These are phyloP conservation scores for Ophiostoma quercus DNA, from an alignment of 2,329 filamentous ascomycete species.

Conservation along the genomic window DNA sequence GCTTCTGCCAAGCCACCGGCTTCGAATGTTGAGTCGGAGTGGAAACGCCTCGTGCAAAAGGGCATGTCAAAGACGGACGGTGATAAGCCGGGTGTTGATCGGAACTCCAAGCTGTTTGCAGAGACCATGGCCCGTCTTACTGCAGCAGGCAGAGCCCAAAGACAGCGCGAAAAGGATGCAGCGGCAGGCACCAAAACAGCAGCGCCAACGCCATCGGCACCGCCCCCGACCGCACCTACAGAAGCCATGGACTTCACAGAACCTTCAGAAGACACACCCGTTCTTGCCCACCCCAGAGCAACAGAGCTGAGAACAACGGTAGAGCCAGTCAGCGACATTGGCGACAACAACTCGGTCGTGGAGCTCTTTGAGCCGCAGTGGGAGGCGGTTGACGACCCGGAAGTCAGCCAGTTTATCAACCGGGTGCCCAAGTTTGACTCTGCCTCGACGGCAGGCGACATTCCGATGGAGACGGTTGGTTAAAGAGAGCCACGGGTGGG, in stretches of 20 bases:
- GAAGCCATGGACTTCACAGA: background rate
- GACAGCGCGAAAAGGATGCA: slow-evolving; percentile 16
- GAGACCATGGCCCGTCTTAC: slow-evolving; percentile 27
- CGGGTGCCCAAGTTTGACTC: slow-evolving; percentile 23
- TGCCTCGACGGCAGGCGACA: background rate
- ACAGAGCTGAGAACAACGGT: slow-evolving; percentile 15
- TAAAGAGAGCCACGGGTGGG: background rate
- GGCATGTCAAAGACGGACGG: background rate
- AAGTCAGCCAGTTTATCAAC: slow-evolving; percentile 25
- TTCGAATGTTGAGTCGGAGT: slow-evolving; percentile 20
- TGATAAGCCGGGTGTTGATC: slow-evolving; percentile 17
- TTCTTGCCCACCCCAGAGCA: background rate
- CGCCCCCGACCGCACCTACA: background rate
- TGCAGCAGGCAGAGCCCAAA: slow-evolving; percentile 23
- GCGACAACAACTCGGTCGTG: background rate
- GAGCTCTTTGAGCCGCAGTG: slow-evolving; percentile 26
- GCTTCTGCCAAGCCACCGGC: slow-evolving; percentile 6
- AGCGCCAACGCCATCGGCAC: background rate
- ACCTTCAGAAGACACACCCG: background rate
- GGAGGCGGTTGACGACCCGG: slow-evolving; percentile 26
- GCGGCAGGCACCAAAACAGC: background rate
- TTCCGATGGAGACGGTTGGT: slow-evolving; percentile 21
- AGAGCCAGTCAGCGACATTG: slow-evolving; percentile 1
- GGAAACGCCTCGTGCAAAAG: slow-evolving; percentile 24
- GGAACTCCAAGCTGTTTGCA: slow-evolving; percentile 21